Base-by-base conservation (phyloP, 1,284 basidiomycete species). In the Moesziomyces antarcticus region DNA sequence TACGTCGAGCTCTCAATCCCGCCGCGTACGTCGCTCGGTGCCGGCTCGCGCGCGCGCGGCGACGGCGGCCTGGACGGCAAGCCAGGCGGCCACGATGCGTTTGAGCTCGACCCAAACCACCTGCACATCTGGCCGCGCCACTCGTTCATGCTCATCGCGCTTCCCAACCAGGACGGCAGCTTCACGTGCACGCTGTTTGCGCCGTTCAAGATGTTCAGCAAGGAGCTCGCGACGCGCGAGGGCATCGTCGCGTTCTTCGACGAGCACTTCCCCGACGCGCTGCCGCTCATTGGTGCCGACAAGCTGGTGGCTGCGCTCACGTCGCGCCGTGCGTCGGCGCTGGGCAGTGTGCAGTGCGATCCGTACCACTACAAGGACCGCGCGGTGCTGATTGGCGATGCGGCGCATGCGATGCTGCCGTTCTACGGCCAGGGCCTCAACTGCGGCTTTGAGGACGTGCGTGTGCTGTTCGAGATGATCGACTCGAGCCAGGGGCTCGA, bases 101-200 rank as follows among this genome's bases (percentile, higher is more conserved):
- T 92, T 86, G 87, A 90, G 52, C 90, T 99, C 85, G 93, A 97
- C 87, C 92, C 93, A 73, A 91, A 93, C 85, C 93, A 98, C 85
- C 90, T 99, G 73, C 97, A 99, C 87, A 98, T 99, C 83, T 99
- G 96, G 96, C 97, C 96, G 62, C 90, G 94, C 82, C 93, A 95
- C 85, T 92, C 93, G 52, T 98, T 97, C 87, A 99, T 99, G 96
- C 89, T 99, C 79, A 97, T 99, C 81, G 97, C 94, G 20, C 90
- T 99, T 53, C 94, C 96, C 72, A 99, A 83, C 53, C 40, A 58
- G 33, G 86, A 87, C 72, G 82, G 85, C 41, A 85, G 85, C 9
- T 87, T 88, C 78, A 88, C 87, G 0, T 84, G 86, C 85, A 97
- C 95, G 22, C 88, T 99, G 67, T 99, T 98, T 86, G 93, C 93